Percentiles rank a stretch among this genome's conserved stretches.
phyloP scores from a whole-genome alignment of 345 rosid species.

The Anacardium occidentale region DNA sequence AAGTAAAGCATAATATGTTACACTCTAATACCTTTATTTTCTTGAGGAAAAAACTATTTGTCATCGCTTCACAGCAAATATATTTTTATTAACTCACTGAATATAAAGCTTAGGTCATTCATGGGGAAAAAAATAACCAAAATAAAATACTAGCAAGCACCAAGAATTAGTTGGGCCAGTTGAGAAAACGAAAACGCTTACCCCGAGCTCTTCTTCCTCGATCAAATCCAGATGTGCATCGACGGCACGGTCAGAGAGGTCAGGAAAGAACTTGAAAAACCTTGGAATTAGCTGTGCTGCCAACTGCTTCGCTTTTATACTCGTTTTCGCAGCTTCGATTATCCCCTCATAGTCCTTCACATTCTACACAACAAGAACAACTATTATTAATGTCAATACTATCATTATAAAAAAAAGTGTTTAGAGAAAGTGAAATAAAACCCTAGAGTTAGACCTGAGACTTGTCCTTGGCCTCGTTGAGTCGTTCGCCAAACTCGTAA shows the following conservation, averaged over 20 bases:
- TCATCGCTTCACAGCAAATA: conserved; percentile 15
- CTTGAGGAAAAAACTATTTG: not conserved
- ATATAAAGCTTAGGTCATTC: not conserved
- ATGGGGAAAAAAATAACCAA: not conserved
- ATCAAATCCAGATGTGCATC: conserved; percentile 82
- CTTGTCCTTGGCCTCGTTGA: conserved; percentile 92
- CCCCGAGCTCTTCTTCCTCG: conserved; percentile 94
- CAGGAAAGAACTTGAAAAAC: conserved; percentile 95
- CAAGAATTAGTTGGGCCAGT: not conserved
- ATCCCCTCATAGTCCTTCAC: conserved; percentile 88
- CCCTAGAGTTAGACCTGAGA: conserved; percentile 62
- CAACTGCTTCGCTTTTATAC: conserved; percentile 84
- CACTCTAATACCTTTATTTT: not conserved
- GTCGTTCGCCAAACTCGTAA: conserved; percentile 94
- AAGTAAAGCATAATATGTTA: not conserved
- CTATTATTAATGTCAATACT: not conserved
- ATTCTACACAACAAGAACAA: conserved; percentile 40
- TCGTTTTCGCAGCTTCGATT: conserved; percentile 69
- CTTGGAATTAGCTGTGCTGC: conserved; percentile 98
- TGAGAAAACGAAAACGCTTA: conserved; percentile 26
- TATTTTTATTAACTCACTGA: too few relatives aligned
- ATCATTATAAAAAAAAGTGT: not conserved
- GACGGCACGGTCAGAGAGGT: conserved; percentile 60
- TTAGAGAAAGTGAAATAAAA: conserved; percentile 7
- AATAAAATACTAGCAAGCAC: not conserved